A percentile compares a stretch with the other conserved stretches of the same genome.
Evolutionary conservation across 139 green algal species (phyloP).

Genomic region (Auxenochlorella pyrenoidosa): DNA sequence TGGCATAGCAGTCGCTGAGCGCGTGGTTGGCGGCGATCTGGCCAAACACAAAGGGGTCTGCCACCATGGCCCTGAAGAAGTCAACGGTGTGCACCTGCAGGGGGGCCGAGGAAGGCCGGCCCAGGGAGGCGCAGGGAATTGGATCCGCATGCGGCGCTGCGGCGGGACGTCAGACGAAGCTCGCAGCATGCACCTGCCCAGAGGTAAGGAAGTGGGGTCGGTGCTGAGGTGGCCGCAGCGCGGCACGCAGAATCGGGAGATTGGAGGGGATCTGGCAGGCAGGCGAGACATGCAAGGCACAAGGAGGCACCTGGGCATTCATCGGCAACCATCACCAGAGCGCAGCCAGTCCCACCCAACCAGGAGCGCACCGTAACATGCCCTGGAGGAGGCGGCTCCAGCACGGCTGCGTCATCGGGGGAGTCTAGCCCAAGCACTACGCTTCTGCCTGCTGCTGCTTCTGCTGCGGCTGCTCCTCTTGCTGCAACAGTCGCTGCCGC

Average conservation of each 20-base stretch:
- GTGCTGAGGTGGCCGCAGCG: no score
- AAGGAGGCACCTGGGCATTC: background rate
- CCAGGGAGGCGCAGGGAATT: background rate
- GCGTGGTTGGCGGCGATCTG: conserved; percentile 84
- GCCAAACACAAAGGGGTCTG: conserved; percentile 88
- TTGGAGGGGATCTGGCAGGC: background rate
- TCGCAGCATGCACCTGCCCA: no score
- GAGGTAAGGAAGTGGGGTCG: no score
- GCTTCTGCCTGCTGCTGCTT: background rate
- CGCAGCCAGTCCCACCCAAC: no score
- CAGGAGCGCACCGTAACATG: conserved; percentile 48
- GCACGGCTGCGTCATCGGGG: conserved; percentile 80
- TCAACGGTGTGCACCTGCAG: conserved; percentile 85
- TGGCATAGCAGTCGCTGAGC: conserved; percentile 86
- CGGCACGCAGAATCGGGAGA: no score
- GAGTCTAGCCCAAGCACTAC: conserved; percentile 61
- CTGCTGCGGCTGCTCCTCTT: background rate
- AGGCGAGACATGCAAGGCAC: background rate
- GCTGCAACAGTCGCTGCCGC: background rate
- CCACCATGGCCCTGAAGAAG: conserved; percentile 84
- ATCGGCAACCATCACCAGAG: background rate
- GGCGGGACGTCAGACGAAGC: no score
- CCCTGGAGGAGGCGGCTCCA: conserved; percentile 61
- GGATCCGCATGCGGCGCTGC: no score
- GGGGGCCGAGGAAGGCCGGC: background rate